Evolutionary conservation across 345 rosid genomes (phyloP), one percentile per base, ranked within the genome.

Genomic region (Salix arbutifolia): DNA sequence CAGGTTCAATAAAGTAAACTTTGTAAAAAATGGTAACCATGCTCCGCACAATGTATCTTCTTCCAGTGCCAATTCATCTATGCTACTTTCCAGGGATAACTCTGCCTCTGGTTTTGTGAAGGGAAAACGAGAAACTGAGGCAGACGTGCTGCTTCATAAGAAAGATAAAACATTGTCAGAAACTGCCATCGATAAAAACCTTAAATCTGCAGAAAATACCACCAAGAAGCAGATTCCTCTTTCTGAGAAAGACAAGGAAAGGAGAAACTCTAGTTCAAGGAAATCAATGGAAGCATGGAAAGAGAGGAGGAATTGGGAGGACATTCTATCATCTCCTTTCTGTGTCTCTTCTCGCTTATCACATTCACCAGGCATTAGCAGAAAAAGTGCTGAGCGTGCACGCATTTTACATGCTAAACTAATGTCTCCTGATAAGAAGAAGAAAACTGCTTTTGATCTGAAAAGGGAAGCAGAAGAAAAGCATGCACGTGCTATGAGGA

Each of bases 221-320:
- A 46, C 71, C 19, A 85, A 81, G 83, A 86, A 80, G 80, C 89
- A 79, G 52, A 62, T 74, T 80, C 80, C 83, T 69, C 60, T 74
- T 38, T 26, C 79, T 30, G 91, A 87, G 68, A 91, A 83, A 70
- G 94, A 91, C 69, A 88, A 74, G 83, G 93, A 87, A 62, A 91
- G 74, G 83, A 89, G 86, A 80, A 85, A 83, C 80, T 69, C 79
- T 31, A 73, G 82, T 81, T 73, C 91, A 77, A 74, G 88, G 90
- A 89, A 87, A 80, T 84, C 89, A 73, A 84, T 91, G 90, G 88
- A 91, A 86, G 96, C 91, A 40, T 89, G 96, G 96, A 91, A 87
- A 82, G 93, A 91, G 84, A 91, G 87, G 85, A 88, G 96, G 78
- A 89, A 89, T 60, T 91, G 91, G 96, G 91, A 87, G 79, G 96